phyloP scores from a whole-genome alignment of 2,329 filamentous ascomycete species.

The Coniochaeta ligniaria region DNA sequence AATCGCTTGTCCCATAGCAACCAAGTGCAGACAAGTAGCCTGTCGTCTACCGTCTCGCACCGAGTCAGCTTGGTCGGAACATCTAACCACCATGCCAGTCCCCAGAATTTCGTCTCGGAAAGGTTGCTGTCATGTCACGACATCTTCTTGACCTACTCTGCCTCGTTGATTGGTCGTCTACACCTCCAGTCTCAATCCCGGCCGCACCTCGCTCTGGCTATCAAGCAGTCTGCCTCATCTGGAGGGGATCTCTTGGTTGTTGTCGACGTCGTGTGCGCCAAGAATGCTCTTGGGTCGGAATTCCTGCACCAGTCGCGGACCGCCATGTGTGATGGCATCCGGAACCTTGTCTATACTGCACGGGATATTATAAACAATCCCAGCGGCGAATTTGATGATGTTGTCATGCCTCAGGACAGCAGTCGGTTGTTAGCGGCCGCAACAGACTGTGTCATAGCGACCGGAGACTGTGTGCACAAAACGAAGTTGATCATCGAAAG shows the following conservation, averaged over 20 bases:
- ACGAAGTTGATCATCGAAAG: slow-evolving; percentile 79
- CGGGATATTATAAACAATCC: slow-evolving; percentile 68
- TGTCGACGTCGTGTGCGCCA: slow-evolving; percentile 74
- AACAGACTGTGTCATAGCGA: slow-evolving; percentile 80
- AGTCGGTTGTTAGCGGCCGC: slow-evolving; percentile 69
- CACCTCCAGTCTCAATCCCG: slow-evolving; percentile 90
- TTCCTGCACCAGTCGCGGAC: slow-evolving; percentile 62
- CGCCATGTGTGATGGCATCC: slow-evolving; percentile 72
- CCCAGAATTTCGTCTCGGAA: slow-evolving; percentile 74
- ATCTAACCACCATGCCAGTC: slow-evolving; percentile 47
- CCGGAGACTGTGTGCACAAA: slow-evolving; percentile 85
- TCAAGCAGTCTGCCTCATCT: slow-evolving; percentile 75
- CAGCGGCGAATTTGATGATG: slow-evolving; percentile 58
- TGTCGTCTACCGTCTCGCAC: slow-evolving; percentile 56
- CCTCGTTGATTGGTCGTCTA: slow-evolving; percentile 83
- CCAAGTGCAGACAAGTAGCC: slow-evolving; percentile 31
- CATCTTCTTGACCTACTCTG: slow-evolving; percentile 81
- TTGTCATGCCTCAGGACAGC: slow-evolving; percentile 76
- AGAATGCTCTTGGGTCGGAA: slow-evolving; percentile 62
- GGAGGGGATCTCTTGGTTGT: slow-evolving; percentile 74
- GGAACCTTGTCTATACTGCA: slow-evolving; percentile 73
- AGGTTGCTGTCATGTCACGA: slow-evolving; percentile 76
- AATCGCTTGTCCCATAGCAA: slow-evolving; percentile 28
- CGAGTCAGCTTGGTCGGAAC: slow-evolving; percentile 70
- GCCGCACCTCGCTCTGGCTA: slow-evolving; percentile 72